Percentiles rank a stretch among this genome's conserved stretches.
Evolutionary conservation across 2,329 filamentous ascomycete genomes (phyloP).

Genomic region (Dichotomopilus funicola): DNA sequence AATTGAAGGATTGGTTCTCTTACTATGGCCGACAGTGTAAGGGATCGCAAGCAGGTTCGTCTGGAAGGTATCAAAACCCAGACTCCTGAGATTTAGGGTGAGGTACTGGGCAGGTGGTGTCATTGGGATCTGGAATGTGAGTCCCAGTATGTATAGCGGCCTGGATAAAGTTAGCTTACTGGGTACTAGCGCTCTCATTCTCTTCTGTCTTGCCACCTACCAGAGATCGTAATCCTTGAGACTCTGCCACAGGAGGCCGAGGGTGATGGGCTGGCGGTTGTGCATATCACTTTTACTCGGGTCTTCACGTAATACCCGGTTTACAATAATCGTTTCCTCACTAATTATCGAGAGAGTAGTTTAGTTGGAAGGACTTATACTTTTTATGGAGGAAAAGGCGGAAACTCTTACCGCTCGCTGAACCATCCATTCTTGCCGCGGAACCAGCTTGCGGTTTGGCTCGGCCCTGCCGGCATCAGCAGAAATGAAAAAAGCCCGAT

Average conservation of each 20-base stretch:
- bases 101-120: constrained; percentile 47
- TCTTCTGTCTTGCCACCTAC: constrained; percentile 10
- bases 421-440: constrained; percentile 53
- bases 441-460: constrained; percentile 49
- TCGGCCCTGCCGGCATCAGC: constrained; percentile 47
- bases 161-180: constrained; percentile 14
- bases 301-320: constrained; percentile 52
- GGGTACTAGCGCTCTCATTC: too few species aligned
- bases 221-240: constrained; percentile 44
- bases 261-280: constrained; percentile 51
- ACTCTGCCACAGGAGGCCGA: constrained; percentile 43
- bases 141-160: constrained; percentile 48
- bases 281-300: constrained; percentile 55
- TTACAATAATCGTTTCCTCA: constrained; percentile 56
- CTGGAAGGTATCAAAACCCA: constrained; percentile 55
- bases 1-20: neutral
- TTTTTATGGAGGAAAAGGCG: neutral
- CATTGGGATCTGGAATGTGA: constrained; percentile 48
- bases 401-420: constrained; percentile 35
- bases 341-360: constrained; percentile 25
- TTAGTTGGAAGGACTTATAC: neutral
- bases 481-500: constrained; percentile 49
- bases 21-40: constrained; percentile 33
- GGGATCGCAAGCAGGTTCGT: constrained; percentile 60
- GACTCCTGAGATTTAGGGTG: constrained; percentile 49